Evolutionary conservation across 176 grass and related monocot species (phyloP).

Genomic region (Guadua angustifolia): DNA sequence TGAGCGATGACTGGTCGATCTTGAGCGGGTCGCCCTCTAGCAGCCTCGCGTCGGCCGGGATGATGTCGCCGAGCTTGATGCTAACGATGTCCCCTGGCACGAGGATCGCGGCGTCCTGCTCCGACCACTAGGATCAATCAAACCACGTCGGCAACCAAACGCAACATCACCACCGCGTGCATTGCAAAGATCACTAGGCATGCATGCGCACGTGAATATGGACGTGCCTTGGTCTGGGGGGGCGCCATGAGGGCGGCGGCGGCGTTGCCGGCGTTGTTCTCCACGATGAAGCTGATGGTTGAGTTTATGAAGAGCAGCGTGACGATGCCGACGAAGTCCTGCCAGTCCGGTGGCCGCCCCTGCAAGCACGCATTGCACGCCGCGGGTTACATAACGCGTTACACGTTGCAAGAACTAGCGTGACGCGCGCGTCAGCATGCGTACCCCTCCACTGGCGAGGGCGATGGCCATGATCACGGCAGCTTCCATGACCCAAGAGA

Average conservation of each 20-base stretch:
- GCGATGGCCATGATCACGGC: slow-evolving; percentile 81
- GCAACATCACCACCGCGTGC: neutral
- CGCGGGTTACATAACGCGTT: slow-evolving; percentile 2
- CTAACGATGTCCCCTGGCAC: slow-evolving; percentile 88
- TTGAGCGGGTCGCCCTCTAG: slow-evolving; percentile 83
- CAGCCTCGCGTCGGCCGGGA: slow-evolving; percentile 77
- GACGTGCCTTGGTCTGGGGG: slow-evolving; percentile 70
- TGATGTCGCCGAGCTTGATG: slow-evolving; percentile 94
- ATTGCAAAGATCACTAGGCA: neutral
- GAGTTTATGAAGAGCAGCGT: slow-evolving; percentile 87
- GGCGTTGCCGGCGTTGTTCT: slow-evolving; percentile 91
- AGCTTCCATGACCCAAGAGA: slow-evolving; percentile 93
- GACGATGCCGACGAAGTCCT: slow-evolving; percentile 81
- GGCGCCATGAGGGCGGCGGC: slow-evolving; percentile 93
- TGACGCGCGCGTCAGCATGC: neutral
- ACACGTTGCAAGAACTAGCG: neutral
- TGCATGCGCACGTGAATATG: neutral
- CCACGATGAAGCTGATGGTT: slow-evolving; percentile 86
- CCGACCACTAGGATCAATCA: slow-evolving; percentile 61
- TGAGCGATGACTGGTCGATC: slow-evolving; percentile 94
- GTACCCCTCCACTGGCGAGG: slow-evolving; percentile 66
- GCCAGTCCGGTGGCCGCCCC: slow-evolving; percentile 76
- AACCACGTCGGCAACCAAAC: neutral
- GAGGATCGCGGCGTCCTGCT: slow-evolving; percentile 77
- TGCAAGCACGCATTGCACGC: neutral